Percentiles rank a stretch among this genome's conserved stretches.
These are phyloP conservation scores for Neolentinus lepideus DNA, from an alignment of 1,284 basidiomycete genomes.

Conservation along the genomic window DNA sequence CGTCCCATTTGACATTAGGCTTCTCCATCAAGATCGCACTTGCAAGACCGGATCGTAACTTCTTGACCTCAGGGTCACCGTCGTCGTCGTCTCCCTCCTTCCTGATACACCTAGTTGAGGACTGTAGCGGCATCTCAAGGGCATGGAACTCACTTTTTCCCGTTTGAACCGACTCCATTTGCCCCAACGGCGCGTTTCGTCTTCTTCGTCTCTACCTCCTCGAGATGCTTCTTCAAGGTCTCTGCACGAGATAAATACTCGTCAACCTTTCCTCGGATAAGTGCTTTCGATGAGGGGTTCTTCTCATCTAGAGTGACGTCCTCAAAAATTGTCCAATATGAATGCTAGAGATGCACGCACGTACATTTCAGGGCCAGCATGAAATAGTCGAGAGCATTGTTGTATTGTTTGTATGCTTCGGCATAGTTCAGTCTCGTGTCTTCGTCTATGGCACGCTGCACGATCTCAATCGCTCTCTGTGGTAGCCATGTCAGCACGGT, in stretches of 20 bases:
- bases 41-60: slow-evolving; percentile 83
- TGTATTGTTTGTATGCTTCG: slow-evolving; percentile 92
- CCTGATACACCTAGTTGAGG: slow-evolving; percentile 23
- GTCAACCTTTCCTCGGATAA: slow-evolving; percentile 86
- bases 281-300: slow-evolving; percentile 87
- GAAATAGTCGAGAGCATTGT: slow-evolving; percentile 96
- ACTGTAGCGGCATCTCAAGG: slow-evolving; percentile 1
- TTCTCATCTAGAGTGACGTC: slow-evolving; percentile 69
- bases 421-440: slow-evolving; percentile 92
- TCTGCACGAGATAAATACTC: slow-evolving; percentile 95
- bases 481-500: slow-evolving; percentile 2
- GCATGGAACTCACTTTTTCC: slow-evolving; percentile 51
- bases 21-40: slow-evolving; percentile 91
- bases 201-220: slow-evolving; percentile 59
- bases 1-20: slow-evolving; percentile 97
- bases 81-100: slow-evolving; percentile 73
- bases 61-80: slow-evolving; percentile 90
- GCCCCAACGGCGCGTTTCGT: slow-evolving; percentile 75
- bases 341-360: slow-evolving; percentile 15
- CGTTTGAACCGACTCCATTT: slow-evolving; percentile 64
- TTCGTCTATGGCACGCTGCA: slow-evolving; percentile 93
- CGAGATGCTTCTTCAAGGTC: slow-evolving; percentile 82
- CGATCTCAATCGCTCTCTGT: slow-evolving; percentile 91
- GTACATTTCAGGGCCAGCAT: slow-evolving; percentile 85
- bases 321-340: background rate